Percentiles rank a stretch among this genome's conserved stretches.
phyloP scores from a whole-genome alignment of 768 basidiomycete species.

The Termitomyces sp. region DNA sequence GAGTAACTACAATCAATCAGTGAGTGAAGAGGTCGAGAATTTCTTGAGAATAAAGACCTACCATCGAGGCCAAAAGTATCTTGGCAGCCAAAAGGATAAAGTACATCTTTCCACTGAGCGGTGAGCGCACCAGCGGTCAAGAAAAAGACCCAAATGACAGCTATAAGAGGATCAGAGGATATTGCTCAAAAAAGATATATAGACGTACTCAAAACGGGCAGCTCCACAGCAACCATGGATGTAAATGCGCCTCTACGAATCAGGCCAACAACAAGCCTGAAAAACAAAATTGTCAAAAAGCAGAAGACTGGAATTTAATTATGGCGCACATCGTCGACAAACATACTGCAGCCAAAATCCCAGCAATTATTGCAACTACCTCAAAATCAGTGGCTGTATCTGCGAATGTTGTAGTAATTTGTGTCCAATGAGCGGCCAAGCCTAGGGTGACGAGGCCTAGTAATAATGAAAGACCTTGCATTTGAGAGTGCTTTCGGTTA shows the following conservation, averaged over 20 bases:
- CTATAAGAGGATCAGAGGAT: neutral
- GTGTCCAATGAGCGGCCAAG: slow-evolving; percentile 7
- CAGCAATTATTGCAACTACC: slow-evolving; percentile 9
- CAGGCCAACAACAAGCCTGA: slow-evolving; percentile 9
- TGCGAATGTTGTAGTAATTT: neutral
- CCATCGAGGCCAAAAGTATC: neutral
- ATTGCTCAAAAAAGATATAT: too few relatives aligned
- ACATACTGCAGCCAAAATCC: neutral
- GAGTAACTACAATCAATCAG: neutral
- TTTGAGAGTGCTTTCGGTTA: neutral
- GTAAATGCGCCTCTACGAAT: slow-evolving; percentile 10
- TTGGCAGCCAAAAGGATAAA: slow-evolving; percentile 10
- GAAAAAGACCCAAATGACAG: slow-evolving; percentile 10
- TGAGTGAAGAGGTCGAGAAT: neutral
- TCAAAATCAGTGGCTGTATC: slow-evolving; percentile 1
- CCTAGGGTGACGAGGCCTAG: slow-evolving; percentile 9
- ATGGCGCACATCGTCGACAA: slow-evolving; percentile 10
- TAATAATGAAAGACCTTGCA: slow-evolving; percentile 6
- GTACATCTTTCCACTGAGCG: neutral
- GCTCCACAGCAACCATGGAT: slow-evolving; percentile 11
- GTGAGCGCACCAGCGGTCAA: slow-evolving; percentile 7
- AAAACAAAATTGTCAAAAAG: neutral
- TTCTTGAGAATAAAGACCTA: neutral
- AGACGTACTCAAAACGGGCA: slow-evolving; percentile 8
- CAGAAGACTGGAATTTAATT: neutral